A percentile compares a stretch with the other conserved stretches of the same genome.
Conservation (phyloP, 345 rosid species). For the Linum tenue region DNA sequence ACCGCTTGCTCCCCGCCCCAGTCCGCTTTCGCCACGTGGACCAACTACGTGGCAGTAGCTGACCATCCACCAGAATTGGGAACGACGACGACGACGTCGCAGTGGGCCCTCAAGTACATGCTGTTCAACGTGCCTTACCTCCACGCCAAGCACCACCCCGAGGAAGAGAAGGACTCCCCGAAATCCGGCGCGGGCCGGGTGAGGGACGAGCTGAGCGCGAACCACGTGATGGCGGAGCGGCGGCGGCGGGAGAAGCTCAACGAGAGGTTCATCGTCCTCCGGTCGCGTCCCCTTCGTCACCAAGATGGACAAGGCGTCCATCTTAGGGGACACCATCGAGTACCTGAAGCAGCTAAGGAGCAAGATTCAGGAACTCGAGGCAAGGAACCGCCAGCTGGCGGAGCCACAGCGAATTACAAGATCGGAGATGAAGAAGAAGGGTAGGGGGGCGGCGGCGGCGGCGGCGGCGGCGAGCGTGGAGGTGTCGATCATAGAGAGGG, state of each 20-base stretch:
- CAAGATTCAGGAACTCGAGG: constrained; percentile 74
- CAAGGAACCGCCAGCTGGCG: constrained; percentile 31
- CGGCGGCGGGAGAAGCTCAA: constrained; percentile 93
- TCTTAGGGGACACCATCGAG: constrained; percentile 89
- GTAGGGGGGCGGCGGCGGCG: constrained; percentile 23
- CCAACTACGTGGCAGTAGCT: constrained; percentile 20
- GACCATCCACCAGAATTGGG: constrained; percentile 21
- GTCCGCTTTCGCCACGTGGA: constrained; percentile 76
- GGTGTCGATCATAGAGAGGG: constrained; percentile 89
- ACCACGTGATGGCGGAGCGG: constrained; percentile 87
- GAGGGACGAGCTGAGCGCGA: constrained; percentile 64
- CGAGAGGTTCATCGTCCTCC: constrained; percentile 63
- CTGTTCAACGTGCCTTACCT: constrained; percentile 67
- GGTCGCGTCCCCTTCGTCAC: constrained; percentile 94
- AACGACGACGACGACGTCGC: constrained; percentile 45
- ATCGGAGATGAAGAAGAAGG: constrained; percentile 47
- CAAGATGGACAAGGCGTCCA: constrained; percentile 97
- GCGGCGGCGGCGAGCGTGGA: constrained; percentile 38
- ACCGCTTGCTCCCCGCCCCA: constrained; percentile 32
- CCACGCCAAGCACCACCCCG: constrained; percentile 49
- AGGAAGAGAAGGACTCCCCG: constrained; percentile 46
- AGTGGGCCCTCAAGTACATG: constrained; percentile 77
- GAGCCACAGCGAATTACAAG: constrained; percentile 28
- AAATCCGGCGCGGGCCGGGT: constrained; percentile 34
- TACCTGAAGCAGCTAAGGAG: constrained; percentile 78